Evolutionary conservation across 2,329 filamentous ascomycete species (phyloP), one percentile per base, ranked within the genome.

Genomic region (Penicillium oxalicum): DNA sequence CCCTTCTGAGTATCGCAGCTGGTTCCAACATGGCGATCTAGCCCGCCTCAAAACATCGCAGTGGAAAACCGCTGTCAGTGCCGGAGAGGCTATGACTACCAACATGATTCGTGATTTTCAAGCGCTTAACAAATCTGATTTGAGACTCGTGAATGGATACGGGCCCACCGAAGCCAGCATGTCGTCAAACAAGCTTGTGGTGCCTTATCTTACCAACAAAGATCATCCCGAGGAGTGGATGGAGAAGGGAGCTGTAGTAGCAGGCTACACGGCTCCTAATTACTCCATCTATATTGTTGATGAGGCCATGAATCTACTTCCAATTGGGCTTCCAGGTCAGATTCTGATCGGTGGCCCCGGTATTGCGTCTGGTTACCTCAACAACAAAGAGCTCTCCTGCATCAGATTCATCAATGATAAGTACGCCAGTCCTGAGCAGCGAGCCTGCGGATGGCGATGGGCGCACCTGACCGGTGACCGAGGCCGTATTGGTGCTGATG

Each of bases 351-450:
- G n/a, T n/a, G n/a, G n/a, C n/a, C n/a, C n/a, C n/a, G n/a, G n/a
- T n/a, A n/a, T n/a, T n/a, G n/a, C n/a, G n/a, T n/a, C n/a, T n/a
- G 61, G 59, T 0, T 64, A 64, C 45, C 36, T 59, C 2, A 50
- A 55, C 39, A 36, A 46, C 4, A 12, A 28, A 9, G 52, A 49
- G n/a, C 48, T 51, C 35, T 56, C 49, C 2, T 39, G 24, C 4
- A 7, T 27, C 5, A 39, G 53, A 11, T 56, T 56, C 37, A n/a
- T 48, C 8, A 9, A 11, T 8, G 40, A 47, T 26, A 44, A 42
- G 1, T 51, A 47, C 27, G 50, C 54, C 4, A 35, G 33, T 3
- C 2, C 42, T 3, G 43, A 45, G 3, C 12, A 48, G 12, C 4
- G 45, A 2, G 6, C 11, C 5, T 18, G 33, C 0, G 40, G 43